A percentile compares a stretch with the other conserved stretches of the same genome.
phyloP scores from a whole-genome alignment of 441 rosid species.

The Pelargonium australe region DNA sequence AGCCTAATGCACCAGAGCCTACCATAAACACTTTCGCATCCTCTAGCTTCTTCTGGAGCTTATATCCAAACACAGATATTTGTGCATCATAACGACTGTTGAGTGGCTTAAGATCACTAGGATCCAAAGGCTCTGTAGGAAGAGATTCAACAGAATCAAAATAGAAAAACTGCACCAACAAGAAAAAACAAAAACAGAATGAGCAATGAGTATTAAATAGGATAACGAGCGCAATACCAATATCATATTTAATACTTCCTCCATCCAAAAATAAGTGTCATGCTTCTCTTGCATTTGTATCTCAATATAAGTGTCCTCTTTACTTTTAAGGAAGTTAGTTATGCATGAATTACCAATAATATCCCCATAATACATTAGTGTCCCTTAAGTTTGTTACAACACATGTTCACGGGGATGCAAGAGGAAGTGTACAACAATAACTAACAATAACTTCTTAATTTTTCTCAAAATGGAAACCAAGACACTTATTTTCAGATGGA shows the following conservation, averaged over 20 bases:
- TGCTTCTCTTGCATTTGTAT: too few relatives aligned
- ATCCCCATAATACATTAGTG: too few relatives aligned
- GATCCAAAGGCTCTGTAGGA: conserved; percentile 53
- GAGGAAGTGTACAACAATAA: too few relatives aligned
- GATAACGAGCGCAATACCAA: not conserved
- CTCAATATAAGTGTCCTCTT: too few relatives aligned
- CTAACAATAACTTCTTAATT: too few relatives aligned
- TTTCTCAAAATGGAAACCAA: too few relatives aligned
- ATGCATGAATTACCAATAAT: too few relatives aligned
- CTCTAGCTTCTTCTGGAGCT: conserved; percentile 78
- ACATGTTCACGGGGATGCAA: too few relatives aligned
- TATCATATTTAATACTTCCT: not conserved
- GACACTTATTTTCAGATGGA: too few relatives aligned
- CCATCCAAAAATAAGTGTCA: too few relatives aligned
- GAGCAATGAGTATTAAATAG: not conserved
- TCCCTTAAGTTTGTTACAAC: too few relatives aligned
- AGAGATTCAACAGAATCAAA: conserved; percentile 87
- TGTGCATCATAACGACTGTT: conserved; percentile 84
- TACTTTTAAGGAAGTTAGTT: too few relatives aligned
- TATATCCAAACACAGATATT: conserved; percentile 76
- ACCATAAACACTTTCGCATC: conserved; percentile 69
- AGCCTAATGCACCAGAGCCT: conserved; percentile 93
- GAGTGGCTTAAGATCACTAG: conserved; percentile 54
- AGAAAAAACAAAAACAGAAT: conserved; percentile 16
- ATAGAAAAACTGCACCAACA: conserved; percentile 61